Evolutionary conservation across 805 yeast genomes (phyloP).

Genomic region (Candida incommunis): DNA sequence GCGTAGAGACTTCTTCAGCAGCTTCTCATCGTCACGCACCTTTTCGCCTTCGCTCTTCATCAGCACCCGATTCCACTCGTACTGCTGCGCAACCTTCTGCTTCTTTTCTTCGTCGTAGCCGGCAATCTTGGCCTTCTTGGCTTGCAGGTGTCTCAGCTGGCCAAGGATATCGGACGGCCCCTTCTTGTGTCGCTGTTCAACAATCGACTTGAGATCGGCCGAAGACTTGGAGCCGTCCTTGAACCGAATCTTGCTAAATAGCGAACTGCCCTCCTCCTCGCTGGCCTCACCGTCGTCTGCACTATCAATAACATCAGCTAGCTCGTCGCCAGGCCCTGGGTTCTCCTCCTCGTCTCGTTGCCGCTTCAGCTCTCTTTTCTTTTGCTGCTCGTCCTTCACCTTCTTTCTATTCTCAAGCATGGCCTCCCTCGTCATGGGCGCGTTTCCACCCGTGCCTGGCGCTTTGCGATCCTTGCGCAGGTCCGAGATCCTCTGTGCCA

Average conservation of each 20-base stretch:
- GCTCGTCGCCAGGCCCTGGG: slow-evolving; percentile 28
- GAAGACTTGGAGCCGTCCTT: slow-evolving; percentile 70
- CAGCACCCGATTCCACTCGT: slow-evolving; percentile 73
- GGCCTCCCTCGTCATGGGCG: slow-evolving; percentile 77
- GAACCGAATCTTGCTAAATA: slow-evolving; percentile 73
- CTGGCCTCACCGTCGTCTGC: slow-evolving; percentile 22
- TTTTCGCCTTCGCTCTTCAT: slow-evolving; percentile 80
- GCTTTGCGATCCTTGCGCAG: slow-evolving; percentile 80
- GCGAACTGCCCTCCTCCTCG: slow-evolving; percentile 27
- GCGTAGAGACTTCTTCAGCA: slow-evolving; percentile 75
- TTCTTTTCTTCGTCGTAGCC: slow-evolving; percentile 49
- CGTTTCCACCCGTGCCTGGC: slow-evolving; percentile 66
- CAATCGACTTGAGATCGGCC: slow-evolving; percentile 48
- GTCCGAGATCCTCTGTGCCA: slow-evolving; percentile 55
- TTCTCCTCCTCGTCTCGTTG: slow-evolving; percentile 24
- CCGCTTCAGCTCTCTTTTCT: slow-evolving; percentile 24
- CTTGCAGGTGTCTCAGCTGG: slow-evolving; percentile 63
- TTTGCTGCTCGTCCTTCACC: slow-evolving; percentile 27
- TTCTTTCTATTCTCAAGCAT: slow-evolving; percentile 51
- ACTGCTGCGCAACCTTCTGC: slow-evolving; percentile 47
- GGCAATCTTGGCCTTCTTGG: slow-evolving; percentile 50
- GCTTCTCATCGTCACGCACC: slow-evolving; percentile 77
- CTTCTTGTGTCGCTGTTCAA: slow-evolving; percentile 42
- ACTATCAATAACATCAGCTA: slow-evolving; percentile 22
- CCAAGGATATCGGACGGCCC: slow-evolving; percentile 84